Percentiles rank a stretch among this genome's conserved stretches.
phyloP scores from a whole-genome alignment of 2,329 filamentous ascomycete genomes.

The Ophiosphaerella narmari region DNA sequence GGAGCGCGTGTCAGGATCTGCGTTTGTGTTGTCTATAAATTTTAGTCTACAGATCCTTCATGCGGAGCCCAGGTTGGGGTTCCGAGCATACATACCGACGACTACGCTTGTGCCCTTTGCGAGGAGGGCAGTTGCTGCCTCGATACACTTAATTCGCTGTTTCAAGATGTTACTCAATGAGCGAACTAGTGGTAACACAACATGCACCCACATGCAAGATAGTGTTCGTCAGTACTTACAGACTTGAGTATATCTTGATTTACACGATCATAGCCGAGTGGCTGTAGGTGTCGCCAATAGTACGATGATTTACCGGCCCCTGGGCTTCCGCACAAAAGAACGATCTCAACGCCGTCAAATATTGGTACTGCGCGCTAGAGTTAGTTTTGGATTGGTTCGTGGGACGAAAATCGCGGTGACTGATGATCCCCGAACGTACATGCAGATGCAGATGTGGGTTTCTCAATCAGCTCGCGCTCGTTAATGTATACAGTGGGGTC shows the following conservation, averaged over 20 bases:
- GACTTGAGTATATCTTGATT: constrained; percentile 91
- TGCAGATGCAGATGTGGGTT: constrained; percentile 39
- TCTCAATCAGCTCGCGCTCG: constrained; percentile 22
- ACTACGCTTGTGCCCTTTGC: constrained; percentile 70
- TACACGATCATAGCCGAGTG: constrained; percentile 78
- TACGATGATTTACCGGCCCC: constrained; percentile 92
- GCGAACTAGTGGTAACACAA: constrained; percentile 23
- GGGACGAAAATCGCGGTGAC: constrained; percentile 15
- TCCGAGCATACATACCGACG: constrained; percentile 65
- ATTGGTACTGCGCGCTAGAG: constrained; percentile 27
- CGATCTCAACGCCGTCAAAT: constrained; percentile 70
- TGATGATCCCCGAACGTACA: constrained; percentile 31
- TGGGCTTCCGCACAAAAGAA: constrained; percentile 87
- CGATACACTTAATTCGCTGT: constrained; percentile 68
- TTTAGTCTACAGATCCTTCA: constrained; percentile 20
- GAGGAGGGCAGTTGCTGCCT: constrained; percentile 70
- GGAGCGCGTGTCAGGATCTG: constrained; percentile 75
- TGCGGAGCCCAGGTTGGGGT: constrained; percentile 16
- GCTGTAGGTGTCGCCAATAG: constrained; percentile 77
- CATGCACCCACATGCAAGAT: constrained; percentile 24
- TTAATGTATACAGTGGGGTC: constrained; percentile 60
- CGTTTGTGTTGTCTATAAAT: constrained; percentile 87
- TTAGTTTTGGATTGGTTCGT: constrained; percentile 20
- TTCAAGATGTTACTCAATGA: constrained; percentile 40
- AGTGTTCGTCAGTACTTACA: constrained; percentile 46